Conservation (phyloP, 2,329 filamentous ascomycete genomes). For the Reticulascus tulasneorum region DNA sequence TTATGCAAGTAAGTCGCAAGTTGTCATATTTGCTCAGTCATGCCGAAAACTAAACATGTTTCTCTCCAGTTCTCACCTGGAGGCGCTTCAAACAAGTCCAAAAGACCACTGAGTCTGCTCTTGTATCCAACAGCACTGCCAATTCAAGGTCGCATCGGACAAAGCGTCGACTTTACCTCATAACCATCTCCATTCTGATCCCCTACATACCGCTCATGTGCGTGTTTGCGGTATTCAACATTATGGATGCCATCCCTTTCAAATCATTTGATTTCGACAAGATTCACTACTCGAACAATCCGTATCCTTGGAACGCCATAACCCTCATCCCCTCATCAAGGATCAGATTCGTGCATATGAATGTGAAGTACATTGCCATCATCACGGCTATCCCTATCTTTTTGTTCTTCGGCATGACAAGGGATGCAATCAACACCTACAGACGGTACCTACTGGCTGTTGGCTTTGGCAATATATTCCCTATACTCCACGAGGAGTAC, state of each 20-base stretch:
- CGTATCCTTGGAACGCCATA: constrained; percentile 44
- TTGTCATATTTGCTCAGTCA: background rate
- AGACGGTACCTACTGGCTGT: constrained; percentile 31
- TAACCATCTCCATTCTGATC: constrained; percentile 48
- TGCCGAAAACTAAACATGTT: background rate
- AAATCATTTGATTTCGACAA: constrained; percentile 34
- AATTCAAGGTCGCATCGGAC: constrained; percentile 42
- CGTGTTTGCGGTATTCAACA: constrained; percentile 36
- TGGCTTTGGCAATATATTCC: constrained; percentile 41
- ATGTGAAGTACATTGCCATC: constrained; percentile 46
- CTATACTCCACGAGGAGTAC: constrained; percentile 30
- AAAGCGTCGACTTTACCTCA: constrained; percentile 50
- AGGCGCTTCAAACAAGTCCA: constrained; percentile 43
- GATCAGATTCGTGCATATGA: constrained; percentile 35
- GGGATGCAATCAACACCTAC: constrained; percentile 49
- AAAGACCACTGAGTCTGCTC: constrained; percentile 32
- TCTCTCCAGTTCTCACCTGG: constrained; percentile 39
- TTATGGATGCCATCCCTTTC: constrained; percentile 24
- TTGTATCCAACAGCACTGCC: constrained; percentile 36
- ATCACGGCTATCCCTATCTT: constrained; percentile 45
- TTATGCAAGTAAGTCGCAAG: constrained; percentile 47
- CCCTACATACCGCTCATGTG: constrained; percentile 48
- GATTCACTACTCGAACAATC: constrained; percentile 33
- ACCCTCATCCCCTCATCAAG: constrained; percentile 38
- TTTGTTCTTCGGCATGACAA: constrained; percentile 52